These are phyloP conservation scores for Brettanomyces naardenensis DNA, from an alignment of 805 yeast genomes.

Conservation along the genomic window DNA sequence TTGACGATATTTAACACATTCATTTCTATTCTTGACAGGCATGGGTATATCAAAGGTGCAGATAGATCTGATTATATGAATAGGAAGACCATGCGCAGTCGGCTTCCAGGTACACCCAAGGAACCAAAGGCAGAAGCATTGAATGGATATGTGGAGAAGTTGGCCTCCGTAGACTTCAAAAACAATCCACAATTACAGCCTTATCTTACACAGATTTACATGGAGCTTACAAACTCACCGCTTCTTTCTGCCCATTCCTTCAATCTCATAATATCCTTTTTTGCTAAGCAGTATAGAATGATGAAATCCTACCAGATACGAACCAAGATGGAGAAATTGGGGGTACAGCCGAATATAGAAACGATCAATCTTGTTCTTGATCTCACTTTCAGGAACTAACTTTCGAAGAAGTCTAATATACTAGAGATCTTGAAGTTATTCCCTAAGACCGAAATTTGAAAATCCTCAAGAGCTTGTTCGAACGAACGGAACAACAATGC, in stretches of 20 bases:
- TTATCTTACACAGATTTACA: background rate
- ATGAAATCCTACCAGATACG: background rate
- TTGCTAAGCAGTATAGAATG: conserved; percentile 1
- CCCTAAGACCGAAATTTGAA: background rate
- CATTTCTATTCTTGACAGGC: background rate
- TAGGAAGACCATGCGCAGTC: background rate
- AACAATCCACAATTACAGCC: background rate
- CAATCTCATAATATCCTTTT: conserved; percentile 1
- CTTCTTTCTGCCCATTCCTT: background rate
- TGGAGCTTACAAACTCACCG: background rate
- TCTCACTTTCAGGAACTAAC: background rate
- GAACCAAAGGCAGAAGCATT: background rate
- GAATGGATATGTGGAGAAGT: background rate
- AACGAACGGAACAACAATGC: background rate
- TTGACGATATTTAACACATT: too few relatives aligned
- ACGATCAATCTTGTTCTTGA: background rate
- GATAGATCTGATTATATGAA: background rate
- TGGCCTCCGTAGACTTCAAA: background rate
- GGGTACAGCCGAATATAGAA: background rate
- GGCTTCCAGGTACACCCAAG: background rate
- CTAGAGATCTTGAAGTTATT: background rate
- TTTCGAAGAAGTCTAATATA: background rate
- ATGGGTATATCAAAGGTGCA: background rate
- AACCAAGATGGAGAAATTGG: background rate
- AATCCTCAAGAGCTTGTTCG: background rate